Conservation (phyloP, 129 eudicot genomes). For the Pittosporum tobira region DNA sequence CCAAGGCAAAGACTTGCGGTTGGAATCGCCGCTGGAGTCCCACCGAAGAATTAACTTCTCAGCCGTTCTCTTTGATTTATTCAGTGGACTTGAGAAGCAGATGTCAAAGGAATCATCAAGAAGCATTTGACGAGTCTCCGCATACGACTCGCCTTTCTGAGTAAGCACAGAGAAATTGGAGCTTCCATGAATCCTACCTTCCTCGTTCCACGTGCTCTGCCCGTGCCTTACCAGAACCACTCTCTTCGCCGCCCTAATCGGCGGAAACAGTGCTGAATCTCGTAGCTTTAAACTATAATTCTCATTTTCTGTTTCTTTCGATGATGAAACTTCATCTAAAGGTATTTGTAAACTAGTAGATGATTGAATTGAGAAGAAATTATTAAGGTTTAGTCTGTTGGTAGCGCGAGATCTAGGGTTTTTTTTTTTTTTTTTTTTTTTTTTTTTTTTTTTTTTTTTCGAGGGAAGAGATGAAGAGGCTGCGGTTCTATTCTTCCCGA, state of each 20-base stretch:
- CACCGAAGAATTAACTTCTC: too few species aligned
- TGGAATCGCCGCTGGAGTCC: too few species aligned
- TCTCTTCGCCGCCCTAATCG: constrained; percentile 55
- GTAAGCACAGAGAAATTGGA: constrained; percentile 85
- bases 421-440: too few species aligned
- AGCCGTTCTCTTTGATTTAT: constrained; percentile 79
- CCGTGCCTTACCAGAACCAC: constrained; percentile 95
- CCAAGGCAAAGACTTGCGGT: too few species aligned
- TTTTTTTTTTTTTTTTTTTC: too few species aligned
- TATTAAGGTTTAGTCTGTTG: constrained; percentile 10
- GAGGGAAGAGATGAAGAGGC: too few species aligned
- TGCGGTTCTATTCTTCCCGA: too few species aligned
- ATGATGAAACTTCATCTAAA: constrained; percentile 15
- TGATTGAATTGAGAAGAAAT: constrained; percentile 25
- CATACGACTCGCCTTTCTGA: constrained; percentile 75
- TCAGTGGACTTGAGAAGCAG: constrained; percentile 81
- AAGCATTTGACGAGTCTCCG: constrained; percentile 83
- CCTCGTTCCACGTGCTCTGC: constrained; percentile 97
- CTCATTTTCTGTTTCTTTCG: constrained; percentile 18
- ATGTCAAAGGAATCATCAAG: constrained; percentile 67
- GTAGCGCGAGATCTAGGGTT: background rate
- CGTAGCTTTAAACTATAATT: constrained; percentile 15
- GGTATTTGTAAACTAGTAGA: constrained; percentile 36
- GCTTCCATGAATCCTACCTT: constrained; percentile 95
- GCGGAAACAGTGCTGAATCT: constrained; percentile 28